These are phyloP conservation scores for Leptographium procerum DNA, from an alignment of 2,329 filamentous ascomycete species.

Conservation along the genomic window DNA sequence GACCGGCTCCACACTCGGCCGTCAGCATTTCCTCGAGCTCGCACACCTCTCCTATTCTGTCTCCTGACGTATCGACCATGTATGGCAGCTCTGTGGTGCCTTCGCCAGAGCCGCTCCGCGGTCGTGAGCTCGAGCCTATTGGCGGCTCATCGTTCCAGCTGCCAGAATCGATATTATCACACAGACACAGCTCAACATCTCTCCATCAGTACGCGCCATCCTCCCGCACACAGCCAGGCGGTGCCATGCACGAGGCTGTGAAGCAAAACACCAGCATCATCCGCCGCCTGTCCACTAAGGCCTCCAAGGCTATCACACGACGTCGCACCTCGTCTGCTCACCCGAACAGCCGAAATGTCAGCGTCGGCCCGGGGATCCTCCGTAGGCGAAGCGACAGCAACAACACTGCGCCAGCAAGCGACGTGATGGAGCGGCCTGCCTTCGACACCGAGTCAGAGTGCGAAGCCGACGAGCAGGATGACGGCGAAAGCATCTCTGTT, in stretches of 20 bases:
- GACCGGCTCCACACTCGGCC: constrained; percentile 37
- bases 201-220: constrained; percentile 38
- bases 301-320: constrained; percentile 54
- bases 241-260: constrained; percentile 36
- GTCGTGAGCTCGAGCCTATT: constrained; percentile 39
- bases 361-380: constrained; percentile 79
- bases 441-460: constrained; percentile 44
- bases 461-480: constrained; percentile 42
- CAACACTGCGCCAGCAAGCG: constrained; percentile 46
- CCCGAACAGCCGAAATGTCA: constrained; percentile 70
- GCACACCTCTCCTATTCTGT: constrained; percentile 46
- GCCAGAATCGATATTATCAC: constrained; percentile 57
- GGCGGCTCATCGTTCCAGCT: constrained; percentile 51
- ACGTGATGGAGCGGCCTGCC: constrained; percentile 12
- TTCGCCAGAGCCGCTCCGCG: constrained; percentile 52
- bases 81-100: constrained; percentile 53
- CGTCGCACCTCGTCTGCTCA: constrained; percentile 69
- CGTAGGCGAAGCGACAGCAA: constrained; percentile 80
- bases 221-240: constrained; percentile 24
- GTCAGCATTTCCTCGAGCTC: constrained; percentile 45
- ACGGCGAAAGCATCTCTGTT: constrained; percentile 13
- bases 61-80: constrained; percentile 38
- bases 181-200: constrained; percentile 48
- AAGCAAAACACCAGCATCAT: constrained; percentile 50
- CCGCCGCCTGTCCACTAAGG: constrained; percentile 72